Evolutionary conservation across 257 asterid genomes (phyloP).

Genomic region (Perilla frutescens): DNA sequence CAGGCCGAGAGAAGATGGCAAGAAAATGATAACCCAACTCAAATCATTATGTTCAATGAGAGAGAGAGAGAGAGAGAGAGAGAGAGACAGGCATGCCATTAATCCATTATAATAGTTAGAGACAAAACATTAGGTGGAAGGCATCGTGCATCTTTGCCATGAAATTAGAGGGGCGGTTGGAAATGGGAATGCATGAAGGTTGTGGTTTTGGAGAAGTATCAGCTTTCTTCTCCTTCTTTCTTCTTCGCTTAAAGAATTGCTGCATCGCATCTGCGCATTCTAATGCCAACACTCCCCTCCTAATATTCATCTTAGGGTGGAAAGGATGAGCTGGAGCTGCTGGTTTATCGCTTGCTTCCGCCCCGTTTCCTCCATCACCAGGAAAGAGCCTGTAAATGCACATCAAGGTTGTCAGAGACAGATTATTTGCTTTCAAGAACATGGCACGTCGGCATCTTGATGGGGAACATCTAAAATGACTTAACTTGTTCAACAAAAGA

Average conservation of each 20-base stretch:
- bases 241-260: slow-evolving; percentile 79
- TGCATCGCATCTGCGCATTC: slow-evolving; percentile 97
- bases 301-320: slow-evolving; percentile 78
- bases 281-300: slow-evolving; percentile 74
- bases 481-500: not conserved
- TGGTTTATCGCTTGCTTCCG: slow-evolving; percentile 64
- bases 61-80: slow-evolving; percentile 31
- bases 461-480: not conserved
- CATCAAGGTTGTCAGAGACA: not conserved
- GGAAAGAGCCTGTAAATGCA: slow-evolving; percentile 81
- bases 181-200: slow-evolving; percentile 66
- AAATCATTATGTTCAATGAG: not conserved
- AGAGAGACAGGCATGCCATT: not conserved
- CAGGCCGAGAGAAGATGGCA: not conserved
- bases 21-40: slow-evolving; percentile 7
- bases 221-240: slow-evolving; percentile 67
- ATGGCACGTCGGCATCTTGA: not conserved
- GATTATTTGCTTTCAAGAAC: not conserved
- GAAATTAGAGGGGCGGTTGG: slow-evolving; percentile 64
- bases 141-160: slow-evolving; percentile 70
- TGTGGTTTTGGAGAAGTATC: slow-evolving; percentile 45
- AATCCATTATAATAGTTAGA: slow-evolving; percentile 29
- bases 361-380: slow-evolving; percentile 57
- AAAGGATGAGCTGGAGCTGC: slow-evolving; percentile 92
- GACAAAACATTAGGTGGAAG: slow-evolving; percentile 70